Conservation (phyloP, 2,329 filamentous ascomycete species). For the Chaetoscypha palmicola region DNA sequence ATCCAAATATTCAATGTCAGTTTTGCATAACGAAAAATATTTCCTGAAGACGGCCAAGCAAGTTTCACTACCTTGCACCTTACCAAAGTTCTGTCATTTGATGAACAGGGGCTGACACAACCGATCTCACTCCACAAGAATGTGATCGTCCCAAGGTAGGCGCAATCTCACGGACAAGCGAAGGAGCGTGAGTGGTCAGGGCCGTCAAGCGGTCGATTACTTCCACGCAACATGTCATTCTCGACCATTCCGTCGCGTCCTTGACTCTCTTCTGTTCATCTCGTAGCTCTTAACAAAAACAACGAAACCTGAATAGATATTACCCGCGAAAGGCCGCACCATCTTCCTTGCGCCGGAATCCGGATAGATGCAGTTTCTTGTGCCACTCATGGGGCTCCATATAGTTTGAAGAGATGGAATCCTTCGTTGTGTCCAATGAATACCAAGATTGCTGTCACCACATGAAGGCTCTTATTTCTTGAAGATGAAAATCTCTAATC, state of each 20-base stretch:
- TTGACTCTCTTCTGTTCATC: background rate
- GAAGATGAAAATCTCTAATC: too few relatives aligned
- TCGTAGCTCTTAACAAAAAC: background rate
- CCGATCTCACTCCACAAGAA: background rate
- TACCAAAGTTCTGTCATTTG: background rate
- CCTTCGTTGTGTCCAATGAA: too few relatives aligned
- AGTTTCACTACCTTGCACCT: background rate
- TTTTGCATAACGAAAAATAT: background rate
- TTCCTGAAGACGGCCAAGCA: background rate
- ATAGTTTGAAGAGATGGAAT: too few relatives aligned
- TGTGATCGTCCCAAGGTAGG: background rate
- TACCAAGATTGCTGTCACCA: too few relatives aligned
- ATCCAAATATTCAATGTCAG: background rate
- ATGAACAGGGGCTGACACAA: background rate
- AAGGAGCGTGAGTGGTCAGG: too few relatives aligned
- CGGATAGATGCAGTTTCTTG: background rate
- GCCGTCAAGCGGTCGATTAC: too few relatives aligned
- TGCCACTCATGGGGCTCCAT: too few relatives aligned
- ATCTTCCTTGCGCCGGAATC: background rate
- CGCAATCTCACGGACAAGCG: background rate
- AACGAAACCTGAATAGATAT: background rate
- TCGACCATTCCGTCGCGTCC: background rate
- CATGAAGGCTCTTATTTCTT: too few relatives aligned
- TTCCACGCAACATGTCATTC: too few relatives aligned
- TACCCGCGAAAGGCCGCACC: background rate